Evolutionary conservation across 352 stramenopile species (phyloP), one percentile per base, ranked within the genome.

Genomic region (Phytophthora cactorum): DNA sequence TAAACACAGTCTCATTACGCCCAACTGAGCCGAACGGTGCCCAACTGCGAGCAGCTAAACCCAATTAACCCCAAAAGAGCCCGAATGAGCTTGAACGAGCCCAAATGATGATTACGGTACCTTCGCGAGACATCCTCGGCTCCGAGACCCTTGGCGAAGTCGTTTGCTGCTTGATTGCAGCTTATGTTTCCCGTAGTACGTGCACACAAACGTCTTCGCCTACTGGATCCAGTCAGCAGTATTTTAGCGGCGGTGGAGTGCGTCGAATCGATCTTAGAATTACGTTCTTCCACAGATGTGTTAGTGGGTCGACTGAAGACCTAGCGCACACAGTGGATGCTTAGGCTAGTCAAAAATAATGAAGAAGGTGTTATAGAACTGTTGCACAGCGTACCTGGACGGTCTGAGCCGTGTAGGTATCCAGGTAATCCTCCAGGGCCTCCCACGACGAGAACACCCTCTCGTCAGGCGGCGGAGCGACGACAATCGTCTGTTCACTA

Each of bases 151-250:
- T 22, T 49, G 43, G 1, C 43, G 43, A 29, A n/a, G n/a, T 7
- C 43, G 15, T 11, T 49, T 49, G 3, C n/a, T 17, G 7, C 43
- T 29, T 3, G n/a, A 5, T 28, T 29, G 15, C n/a, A 11, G 11
- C 43, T 49, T 49, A n/a, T 49, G 10, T 8, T 28, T 49, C 22
- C 22, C 22, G 22, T 22, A 22, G n/a, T 49, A 22, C 10, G 43
- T 28, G n/a, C 43, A 49, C 15, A 49, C 43, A 28, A 47, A 49
- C 11, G 43, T 49, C 43, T 49, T 49, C 12, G 43, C 43, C n/a
- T 49, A 49, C 5, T 28, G 43, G 17, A 22, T 28, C n/a, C 43
- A 49, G n/a, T 2, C 4, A 12, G 43, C 43, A 12, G 43, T 49
- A 28, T 27, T 5, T 49, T 46, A 25, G 39, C 39, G 11, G 15